Conservation (phyloP, 2,329 filamentous ascomycete genomes). For the Cytospora leucostoma region DNA sequence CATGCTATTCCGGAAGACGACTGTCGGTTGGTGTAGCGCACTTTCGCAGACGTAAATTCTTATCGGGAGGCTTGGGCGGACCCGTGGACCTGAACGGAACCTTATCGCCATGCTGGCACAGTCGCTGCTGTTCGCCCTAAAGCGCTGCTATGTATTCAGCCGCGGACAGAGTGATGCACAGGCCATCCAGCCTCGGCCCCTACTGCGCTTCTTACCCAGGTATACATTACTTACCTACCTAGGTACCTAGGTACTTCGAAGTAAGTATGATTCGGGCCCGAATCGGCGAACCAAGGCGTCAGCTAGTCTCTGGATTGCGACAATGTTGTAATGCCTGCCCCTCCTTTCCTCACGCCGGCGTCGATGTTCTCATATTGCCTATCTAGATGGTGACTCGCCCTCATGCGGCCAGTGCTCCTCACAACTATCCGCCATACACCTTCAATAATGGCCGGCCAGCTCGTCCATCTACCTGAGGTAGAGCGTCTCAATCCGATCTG, state of each 20-base stretch:
- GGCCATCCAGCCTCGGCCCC: neutral
- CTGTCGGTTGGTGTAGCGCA: neutral
- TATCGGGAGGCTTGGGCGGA: constrained; percentile 5
- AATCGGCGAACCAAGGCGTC: constrained; percentile 13
- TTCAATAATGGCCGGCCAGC: constrained; percentile 58
- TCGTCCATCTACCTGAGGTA: constrained; percentile 69
- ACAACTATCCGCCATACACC: constrained; percentile 7
- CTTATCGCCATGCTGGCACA: constrained; percentile 14
- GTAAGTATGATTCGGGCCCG: neutral
- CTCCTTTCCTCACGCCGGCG: neutral
- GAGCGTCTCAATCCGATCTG: constrained; percentile 76
- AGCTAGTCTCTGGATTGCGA: constrained; percentile 21
- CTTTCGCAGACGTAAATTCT: constrained; percentile 17
- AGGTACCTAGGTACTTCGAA: neutral
- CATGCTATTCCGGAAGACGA: constrained; percentile 9
- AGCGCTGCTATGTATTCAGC: neutral
- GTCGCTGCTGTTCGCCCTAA: neutral
- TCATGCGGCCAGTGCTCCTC: constrained; percentile 14
- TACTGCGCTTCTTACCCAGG: neutral
- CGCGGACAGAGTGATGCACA: neutral
- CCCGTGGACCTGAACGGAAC: constrained; percentile 1
- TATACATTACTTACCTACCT: neutral
- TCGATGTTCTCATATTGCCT: neutral
- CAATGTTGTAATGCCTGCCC: neutral
- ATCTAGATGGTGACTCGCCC: neutral